phyloP scores from a whole-genome alignment of 2,329 filamentous ascomycete species.

The Sclerotinia sclerotiorum region DNA sequence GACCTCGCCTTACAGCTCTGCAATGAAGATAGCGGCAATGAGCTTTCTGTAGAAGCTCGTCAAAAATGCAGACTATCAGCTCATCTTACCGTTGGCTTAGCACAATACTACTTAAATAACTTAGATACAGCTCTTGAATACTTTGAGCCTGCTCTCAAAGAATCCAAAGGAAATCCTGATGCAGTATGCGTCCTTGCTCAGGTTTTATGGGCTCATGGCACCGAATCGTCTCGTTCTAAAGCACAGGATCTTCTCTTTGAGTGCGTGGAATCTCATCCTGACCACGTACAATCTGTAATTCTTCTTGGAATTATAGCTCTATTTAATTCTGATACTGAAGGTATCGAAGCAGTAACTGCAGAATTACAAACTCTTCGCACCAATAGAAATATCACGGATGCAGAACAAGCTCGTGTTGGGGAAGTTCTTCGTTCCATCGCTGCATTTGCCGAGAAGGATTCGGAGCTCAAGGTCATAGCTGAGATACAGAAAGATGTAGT shows the following conservation, averaged over 20 bases:
- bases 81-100: slow-evolving; percentile 81
- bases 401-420: slow-evolving; percentile 68
- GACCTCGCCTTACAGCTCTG: slow-evolving; percentile 78
- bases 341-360: slow-evolving; percentile 74
- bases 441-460: slow-evolving; percentile 51
- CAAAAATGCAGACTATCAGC: slow-evolving; percentile 76
- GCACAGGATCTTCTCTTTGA: slow-evolving; percentile 79
- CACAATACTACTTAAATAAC: slow-evolving; percentile 69
- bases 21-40: slow-evolving; percentile 66
- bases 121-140: slow-evolving; percentile 71
- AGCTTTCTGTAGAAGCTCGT: slow-evolving; percentile 64
- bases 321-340: slow-evolving; percentile 75
- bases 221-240: slow-evolving; percentile 68
- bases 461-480: slow-evolving; percentile 53
- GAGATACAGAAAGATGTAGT: slow-evolving; percentile 77
- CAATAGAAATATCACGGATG: slow-evolving; percentile 59
- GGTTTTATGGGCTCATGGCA: slow-evolving; percentile 88
- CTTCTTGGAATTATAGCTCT: slow-evolving; percentile 83
- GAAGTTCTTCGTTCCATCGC: slow-evolving; percentile 76
- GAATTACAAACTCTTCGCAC: slow-evolving; percentile 74
- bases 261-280: slow-evolving; percentile 69
- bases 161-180: slow-evolving; percentile 75
- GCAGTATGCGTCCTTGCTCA: slow-evolving; percentile 85
- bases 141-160: slow-evolving; percentile 77
- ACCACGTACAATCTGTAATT: slow-evolving; percentile 76